phyloP scores from a whole-genome alignment of 192 early-diverging fungal genomes.

The Backusella westeae region DNA sequence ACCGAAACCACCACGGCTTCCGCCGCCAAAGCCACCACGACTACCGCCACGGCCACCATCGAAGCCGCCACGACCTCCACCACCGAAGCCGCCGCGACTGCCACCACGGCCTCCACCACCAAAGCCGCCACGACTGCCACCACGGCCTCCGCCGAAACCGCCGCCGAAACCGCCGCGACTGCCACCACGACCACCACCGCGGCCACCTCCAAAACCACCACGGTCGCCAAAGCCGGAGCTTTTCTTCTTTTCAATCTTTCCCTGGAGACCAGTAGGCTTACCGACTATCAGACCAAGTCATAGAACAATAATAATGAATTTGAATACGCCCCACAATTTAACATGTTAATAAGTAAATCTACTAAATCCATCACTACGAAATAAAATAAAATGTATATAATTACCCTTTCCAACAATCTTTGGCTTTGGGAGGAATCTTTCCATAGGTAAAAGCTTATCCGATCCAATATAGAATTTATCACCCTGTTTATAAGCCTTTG shows the following conservation, averaged over 20 bases:
- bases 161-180: slow-evolving; percentile 32
- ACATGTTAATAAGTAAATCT: background rate
- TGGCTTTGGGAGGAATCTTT: slow-evolving; percentile 95
- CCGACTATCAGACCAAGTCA: slow-evolving; percentile 20
- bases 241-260: slow-evolving; percentile 60
- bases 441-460: slow-evolving; percentile 93
- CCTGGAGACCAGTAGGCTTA: slow-evolving; percentile 54
- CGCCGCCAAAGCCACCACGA: background rate
- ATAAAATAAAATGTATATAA: background rate
- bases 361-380: background rate
- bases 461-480: slow-evolving; percentile 92
- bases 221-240: slow-evolving; percentile 31
- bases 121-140: slow-evolving; percentile 12
- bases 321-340: too few species aligned
- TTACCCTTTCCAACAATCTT: slow-evolving; percentile 64
- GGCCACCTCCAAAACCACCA: slow-evolving; percentile 13
- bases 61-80: slow-evolving; percentile 19
- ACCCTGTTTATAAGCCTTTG: slow-evolving; percentile 82
- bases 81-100: slow-evolving; percentile 49
- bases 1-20: background rate
- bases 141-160: slow-evolving; percentile 29
- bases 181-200: slow-evolving; percentile 13
- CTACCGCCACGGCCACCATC: background rate
- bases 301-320: background rate
- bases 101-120: slow-evolving; percentile 10